Base-by-base conservation (phyloP, 768 basidiomycete species). In the Ramaria sp. region DNA sequence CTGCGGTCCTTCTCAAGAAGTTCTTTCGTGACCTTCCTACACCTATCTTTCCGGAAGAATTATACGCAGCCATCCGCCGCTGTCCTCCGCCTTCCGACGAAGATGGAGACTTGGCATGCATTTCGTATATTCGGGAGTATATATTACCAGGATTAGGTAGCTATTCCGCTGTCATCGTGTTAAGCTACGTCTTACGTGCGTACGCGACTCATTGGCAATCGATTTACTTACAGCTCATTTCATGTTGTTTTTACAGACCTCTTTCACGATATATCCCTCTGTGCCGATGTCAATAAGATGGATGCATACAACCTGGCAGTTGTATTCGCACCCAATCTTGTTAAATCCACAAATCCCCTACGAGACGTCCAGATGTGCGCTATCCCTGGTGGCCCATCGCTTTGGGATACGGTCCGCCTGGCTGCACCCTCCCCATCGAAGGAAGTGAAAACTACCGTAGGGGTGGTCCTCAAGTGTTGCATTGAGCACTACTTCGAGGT, bases 1-100 rank as follows among this genome's bases (percentile, higher is more conserved):
- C 88, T 3, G 88, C 91, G 9, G 91, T 92, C 1, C 74, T 93
- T 37, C 70, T 93, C 54, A 92, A 93, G 73, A 91, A 89, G 66
- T 91, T 86, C 65, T 70, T 93, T 24, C 79, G 88, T 38, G 88
- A 91, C 67, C 72, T 93, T 1, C 88, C 88, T 1, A 76, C 80
- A 51, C 86, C 91, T 3, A 70, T 88, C n/a, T 88, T 93, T 61
- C 79, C 84, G 0, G 88, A 89, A 68, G 67, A 65, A 5, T 67
- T 84, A 13, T 92, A 91, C 67, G 74, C 80, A 6, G 53, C 74
- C 37, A 80, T 92, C 41, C 77, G 76, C 38, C 75, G 77, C 57
- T 93, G 91, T 69, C 91, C 91, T 7, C 59, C 67, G 20, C 72
- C 80, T 24, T 75, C 77, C 9, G 71, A 65, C 53, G 77, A 81